Percentiles rank a stretch among this genome's conserved stretches.
These are phyloP conservation scores for Ophiobolus disseminans DNA, from an alignment of 2,329 filamentous ascomycete species.

Conservation along the genomic window DNA sequence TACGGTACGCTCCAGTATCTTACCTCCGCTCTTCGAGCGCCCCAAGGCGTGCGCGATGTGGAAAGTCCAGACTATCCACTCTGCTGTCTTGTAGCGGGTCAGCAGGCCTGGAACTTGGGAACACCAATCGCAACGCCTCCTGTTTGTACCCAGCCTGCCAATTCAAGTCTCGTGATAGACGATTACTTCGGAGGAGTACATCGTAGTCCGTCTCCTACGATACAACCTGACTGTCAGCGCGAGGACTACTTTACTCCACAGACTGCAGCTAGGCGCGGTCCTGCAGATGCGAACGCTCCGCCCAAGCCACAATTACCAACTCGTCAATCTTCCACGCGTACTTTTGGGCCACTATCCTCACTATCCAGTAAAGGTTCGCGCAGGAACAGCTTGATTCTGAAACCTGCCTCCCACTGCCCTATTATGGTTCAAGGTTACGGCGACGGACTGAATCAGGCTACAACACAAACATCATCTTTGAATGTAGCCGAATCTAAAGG, in stretches of 20 bases:
- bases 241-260: slow-evolving; percentile 48
- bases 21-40: slow-evolving; percentile 66
- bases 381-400: slow-evolving; percentile 36
- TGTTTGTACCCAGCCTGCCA: slow-evolving; percentile 8
- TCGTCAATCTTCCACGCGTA: slow-evolving; percentile 47
- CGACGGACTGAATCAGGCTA: slow-evolving; percentile 42
- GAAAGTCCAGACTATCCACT: slow-evolving; percentile 66
- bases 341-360: slow-evolving; percentile 34
- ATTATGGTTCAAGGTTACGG: slow-evolving; percentile 50
- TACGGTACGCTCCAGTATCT: slow-evolving; percentile 79
- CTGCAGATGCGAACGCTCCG: slow-evolving; percentile 40
- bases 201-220: slow-evolving; percentile 22
- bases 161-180: slow-evolving; percentile 23
- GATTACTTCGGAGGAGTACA: slow-evolving; percentile 19
- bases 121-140: slow-evolving; percentile 23
- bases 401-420: slow-evolving; percentile 39
- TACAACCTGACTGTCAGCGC: slow-evolving; percentile 57
- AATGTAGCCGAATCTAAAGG: not conserved
- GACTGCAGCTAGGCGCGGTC: slow-evolving; percentile 32
- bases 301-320: slow-evolving; percentile 32
- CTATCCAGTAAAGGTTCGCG: slow-evolving; percentile 37
- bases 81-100: slow-evolving; percentile 55
- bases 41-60: slow-evolving; percentile 66
- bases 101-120: slow-evolving; percentile 48
- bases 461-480: not conserved